phyloP scores from a whole-genome alignment of 2,329 filamentous ascomycete species.

The Fusarium graminum region DNA sequence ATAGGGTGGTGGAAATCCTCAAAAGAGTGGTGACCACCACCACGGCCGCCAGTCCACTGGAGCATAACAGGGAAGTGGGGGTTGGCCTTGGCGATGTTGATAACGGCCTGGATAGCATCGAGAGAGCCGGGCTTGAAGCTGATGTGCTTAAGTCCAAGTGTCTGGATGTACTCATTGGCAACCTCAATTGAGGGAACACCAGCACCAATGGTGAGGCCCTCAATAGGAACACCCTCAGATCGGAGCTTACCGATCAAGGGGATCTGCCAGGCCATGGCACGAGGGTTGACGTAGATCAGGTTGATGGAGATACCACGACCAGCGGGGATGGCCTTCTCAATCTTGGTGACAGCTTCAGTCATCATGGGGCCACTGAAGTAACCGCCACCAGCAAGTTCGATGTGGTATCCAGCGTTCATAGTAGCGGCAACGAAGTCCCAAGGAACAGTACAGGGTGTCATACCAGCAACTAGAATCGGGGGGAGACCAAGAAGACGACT shows the following conservation, averaged over 20 bases:
- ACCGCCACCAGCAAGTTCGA: slow-evolving; percentile 89
- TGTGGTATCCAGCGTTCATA: slow-evolving; percentile 95
- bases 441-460: slow-evolving; percentile 90
- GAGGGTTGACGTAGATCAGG: slow-evolving; percentile 90
- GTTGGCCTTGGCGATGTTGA: slow-evolving; percentile 95
- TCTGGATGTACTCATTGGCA: slow-evolving; percentile 93
- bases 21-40: slow-evolving; percentile 93
- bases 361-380: slow-evolving; percentile 88
- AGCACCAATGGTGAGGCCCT: slow-evolving; percentile 91
- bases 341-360: slow-evolving; percentile 85
- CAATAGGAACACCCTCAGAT: slow-evolving; percentile 88
- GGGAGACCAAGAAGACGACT: slow-evolving; percentile 86
- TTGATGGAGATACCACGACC: slow-evolving; percentile 92
- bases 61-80: slow-evolving; percentile 92
- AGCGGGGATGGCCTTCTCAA: slow-evolving; percentile 84
- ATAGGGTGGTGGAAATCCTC: slow-evolving; percentile 96
- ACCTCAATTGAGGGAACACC: slow-evolving; percentile 95
- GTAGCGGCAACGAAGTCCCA: slow-evolving; percentile 94
- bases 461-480: slow-evolving; percentile 90
- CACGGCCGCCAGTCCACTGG: slow-evolving; percentile 95
- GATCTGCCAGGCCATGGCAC: slow-evolving; percentile 93
- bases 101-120: slow-evolving; percentile 87
- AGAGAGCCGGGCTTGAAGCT: slow-evolving; percentile 93
- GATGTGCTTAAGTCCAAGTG: slow-evolving; percentile 92
- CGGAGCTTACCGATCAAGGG: slow-evolving; percentile 84